A percentile compares a stretch with the other conserved stretches of the same genome.
phyloP scores from a whole-genome alignment of 441 rosid species.

The Croton setiger region DNA sequence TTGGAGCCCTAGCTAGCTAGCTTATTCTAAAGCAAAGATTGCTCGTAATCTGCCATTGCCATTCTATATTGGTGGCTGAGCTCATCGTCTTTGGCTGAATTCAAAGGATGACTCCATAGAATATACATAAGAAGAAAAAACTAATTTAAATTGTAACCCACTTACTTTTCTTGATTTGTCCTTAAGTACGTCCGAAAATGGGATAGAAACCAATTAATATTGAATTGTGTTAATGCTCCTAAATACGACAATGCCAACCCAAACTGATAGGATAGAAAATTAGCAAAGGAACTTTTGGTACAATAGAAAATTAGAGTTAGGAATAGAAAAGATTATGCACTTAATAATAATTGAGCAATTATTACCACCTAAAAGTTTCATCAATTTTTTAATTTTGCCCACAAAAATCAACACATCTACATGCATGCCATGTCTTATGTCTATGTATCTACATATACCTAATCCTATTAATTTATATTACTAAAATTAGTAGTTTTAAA shows the following conservation, averaged over 20 bases:
- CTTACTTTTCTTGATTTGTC: conserved; percentile 1
- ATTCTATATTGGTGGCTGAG: conserved; percentile 35
- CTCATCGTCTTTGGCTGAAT: conserved; percentile 38
- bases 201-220: not conserved
- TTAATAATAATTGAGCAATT: conserved; percentile 54
- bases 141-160: not conserved
- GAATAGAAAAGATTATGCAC: conserved; percentile 27
- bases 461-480: too few relatives aligned
- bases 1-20: conserved; percentile 37
- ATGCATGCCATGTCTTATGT: too few relatives aligned
- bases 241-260: conserved; percentile 37
- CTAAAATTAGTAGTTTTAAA: too few relatives aligned
- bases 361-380: conserved; percentile 48
- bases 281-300: not conserved
- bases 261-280: conserved; percentile 27
- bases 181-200: not conserved
- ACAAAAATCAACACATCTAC: too few relatives aligned
- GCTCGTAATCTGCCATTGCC: conserved; percentile 26
- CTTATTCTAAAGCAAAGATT: conserved; percentile 39
- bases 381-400: conserved; percentile 11
- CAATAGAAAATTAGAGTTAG: conserved; percentile 22
- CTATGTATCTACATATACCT: too few relatives aligned
- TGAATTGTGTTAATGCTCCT: conserved; percentile 10
- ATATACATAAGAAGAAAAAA: not conserved
- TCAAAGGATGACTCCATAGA: not conserved